Evolutionary conservation across 139 green algal genomes (phyloP), one percentile per base, ranked within the genome.

Genomic region (Mychonastes homosphaera): DNA sequence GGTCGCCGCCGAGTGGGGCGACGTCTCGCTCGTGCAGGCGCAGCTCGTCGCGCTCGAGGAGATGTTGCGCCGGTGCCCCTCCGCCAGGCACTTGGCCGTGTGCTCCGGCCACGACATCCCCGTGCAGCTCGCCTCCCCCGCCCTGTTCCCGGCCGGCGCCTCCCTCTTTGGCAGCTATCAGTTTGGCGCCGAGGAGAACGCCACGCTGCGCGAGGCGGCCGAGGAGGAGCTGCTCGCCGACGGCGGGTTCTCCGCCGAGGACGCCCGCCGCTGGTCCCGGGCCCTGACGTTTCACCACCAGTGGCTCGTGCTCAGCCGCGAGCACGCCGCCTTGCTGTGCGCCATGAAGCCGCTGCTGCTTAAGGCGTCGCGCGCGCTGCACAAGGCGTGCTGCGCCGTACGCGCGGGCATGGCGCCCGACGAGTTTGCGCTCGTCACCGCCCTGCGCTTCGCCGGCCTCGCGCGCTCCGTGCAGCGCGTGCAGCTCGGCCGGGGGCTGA

Each of bases 261-360:
- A 67, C 3, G 61, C 61, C 28, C 21, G 43, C 21, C 19, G 19
- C 2, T 67, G 61, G 61, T 32, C n/a, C 5, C 13, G 38, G 19
- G 50, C 61, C 10, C 61, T 67, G n/a, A 61, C 40, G 9, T 67
- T 67, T 30, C 61, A 67, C 41, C 61, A 67, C 30, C 61, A 67
- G 39, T 67, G 61, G 61, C 60, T 67, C 50, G 61, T 67, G 61
- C 51, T 67, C n/a, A 15, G 29, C 13, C 26, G 61, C 13, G 61
- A 67, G 32, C 61, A 67, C 24, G 61, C 61, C 3, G 51, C 51
- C 36, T 43, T 10, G 15, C 28, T 39, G 27, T 3, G n/a, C 13
- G 1, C 46, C 23, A 15, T 2, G 34, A 15, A 6, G 47, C 27
- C 2, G 6, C 1, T 54, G 23, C 5, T 54, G 47, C 27, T 23